phyloP scores from a whole-genome alignment of 1,284 basidiomycete genomes.

The Paramarasmius palmivorus region DNA sequence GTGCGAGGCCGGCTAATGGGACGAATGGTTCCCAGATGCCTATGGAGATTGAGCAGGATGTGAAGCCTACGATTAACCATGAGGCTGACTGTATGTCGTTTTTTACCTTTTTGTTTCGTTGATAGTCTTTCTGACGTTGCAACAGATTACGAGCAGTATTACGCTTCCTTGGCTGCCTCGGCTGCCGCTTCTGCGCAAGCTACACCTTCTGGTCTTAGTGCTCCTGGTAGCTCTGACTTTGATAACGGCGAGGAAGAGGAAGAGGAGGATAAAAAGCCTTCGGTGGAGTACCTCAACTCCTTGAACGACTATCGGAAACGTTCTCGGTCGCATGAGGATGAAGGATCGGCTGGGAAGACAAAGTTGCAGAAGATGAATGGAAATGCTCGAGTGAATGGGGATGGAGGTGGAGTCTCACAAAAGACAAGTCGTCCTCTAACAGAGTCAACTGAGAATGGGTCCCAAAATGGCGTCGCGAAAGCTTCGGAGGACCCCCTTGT shows the following conservation, averaged over 20 bases:
- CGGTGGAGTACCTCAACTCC: conserved; percentile 62
- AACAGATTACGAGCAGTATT: conserved; percentile 77
- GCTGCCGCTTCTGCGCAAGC: conserved; percentile 54
- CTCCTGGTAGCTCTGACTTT: conserved; percentile 45
- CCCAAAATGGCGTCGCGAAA: conserved; percentile 13
- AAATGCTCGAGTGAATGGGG: conserved; percentile 11
- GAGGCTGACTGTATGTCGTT: conserved; percentile 62
- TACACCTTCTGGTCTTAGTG: conserved; percentile 52
- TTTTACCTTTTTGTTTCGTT: background rate
- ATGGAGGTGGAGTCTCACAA: conserved; percentile 19
- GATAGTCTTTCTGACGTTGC: conserved; percentile 5
- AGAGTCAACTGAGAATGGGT: background rate
- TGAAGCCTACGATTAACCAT: conserved; percentile 56
- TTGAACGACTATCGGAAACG: conserved; percentile 71
- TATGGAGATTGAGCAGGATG: conserved; percentile 42
- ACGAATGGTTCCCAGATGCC: conserved; percentile 20
- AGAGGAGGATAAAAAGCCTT: conserved; percentile 69
- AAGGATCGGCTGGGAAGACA: conserved; percentile 35
- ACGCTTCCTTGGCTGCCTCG: conserved; percentile 70
- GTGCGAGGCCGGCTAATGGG: conserved; percentile 26
- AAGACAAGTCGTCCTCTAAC: conserved; percentile 5
- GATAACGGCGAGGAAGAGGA: conserved; percentile 42
- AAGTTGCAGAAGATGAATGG: conserved; percentile 49
- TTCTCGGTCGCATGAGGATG: conserved; percentile 64
- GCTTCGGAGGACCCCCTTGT: conserved; percentile 55